phyloP scores from a whole-genome alignment of 306 rosid species.

The Castanospermum australe region DNA sequence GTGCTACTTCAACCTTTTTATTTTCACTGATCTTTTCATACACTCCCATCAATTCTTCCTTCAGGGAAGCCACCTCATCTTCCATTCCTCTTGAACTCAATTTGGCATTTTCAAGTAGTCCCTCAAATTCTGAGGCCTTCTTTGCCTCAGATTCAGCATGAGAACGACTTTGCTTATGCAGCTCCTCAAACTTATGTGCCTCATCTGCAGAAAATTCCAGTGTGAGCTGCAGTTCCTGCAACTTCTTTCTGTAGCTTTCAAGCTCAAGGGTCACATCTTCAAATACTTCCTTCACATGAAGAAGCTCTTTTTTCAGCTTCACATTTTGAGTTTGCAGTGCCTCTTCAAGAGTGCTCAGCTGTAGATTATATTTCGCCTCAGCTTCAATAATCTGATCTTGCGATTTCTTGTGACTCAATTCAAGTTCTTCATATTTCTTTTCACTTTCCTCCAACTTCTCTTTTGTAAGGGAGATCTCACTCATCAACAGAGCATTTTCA shows the following conservation, averaged over 20 bases:
- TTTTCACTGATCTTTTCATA: constrained; percentile 64
- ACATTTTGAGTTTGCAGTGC: constrained; percentile 69
- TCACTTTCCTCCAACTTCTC: constrained; percentile 66
- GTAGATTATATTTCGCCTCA: constrained; percentile 60
- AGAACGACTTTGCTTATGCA: constrained; percentile 78
- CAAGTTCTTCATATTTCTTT: constrained; percentile 62
- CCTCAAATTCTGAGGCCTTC: constrained; percentile 70
- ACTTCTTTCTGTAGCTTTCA: constrained; percentile 66
- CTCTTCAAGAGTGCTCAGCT: constrained; percentile 63
- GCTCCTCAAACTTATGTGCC: constrained; percentile 72
- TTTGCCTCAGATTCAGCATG: constrained; percentile 76
- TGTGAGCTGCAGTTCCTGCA: constrained; percentile 62
- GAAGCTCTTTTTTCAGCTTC: constrained; percentile 66
- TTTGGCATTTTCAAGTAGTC: constrained; percentile 69
- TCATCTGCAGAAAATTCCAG: constrained; percentile 59
- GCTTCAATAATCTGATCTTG: constrained; percentile 64
- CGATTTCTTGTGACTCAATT: constrained; percentile 60
- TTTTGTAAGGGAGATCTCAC: constrained; percentile 57
- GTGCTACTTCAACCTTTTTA: constrained; percentile 73
- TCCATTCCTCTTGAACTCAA: constrained; percentile 55
- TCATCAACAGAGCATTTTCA: constrained; percentile 70
- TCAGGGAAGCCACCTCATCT: constrained; percentile 64
- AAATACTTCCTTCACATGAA: constrained; percentile 67
- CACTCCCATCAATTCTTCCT: constrained; percentile 74
- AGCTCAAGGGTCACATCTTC: constrained; percentile 60